Evolutionary conservation across 108 stramenopile species (phyloP).

Genomic region (Aurantiochytrium sp.): DNA sequence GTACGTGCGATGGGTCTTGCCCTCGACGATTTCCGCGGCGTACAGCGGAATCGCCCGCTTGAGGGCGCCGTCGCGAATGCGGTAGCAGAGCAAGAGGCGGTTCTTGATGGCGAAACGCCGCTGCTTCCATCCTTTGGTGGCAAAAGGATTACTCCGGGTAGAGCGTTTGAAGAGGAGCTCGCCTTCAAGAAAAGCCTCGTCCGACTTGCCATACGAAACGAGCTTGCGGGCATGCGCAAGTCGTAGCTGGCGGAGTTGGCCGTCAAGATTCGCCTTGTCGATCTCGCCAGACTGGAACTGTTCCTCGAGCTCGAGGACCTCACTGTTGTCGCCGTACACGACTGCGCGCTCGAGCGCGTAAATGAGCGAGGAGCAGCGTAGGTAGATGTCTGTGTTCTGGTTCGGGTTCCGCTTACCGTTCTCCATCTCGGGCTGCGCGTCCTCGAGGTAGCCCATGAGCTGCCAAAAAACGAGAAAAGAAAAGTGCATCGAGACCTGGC

Average conservation of each 20-base stretch:
- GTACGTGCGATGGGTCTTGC: constrained; percentile 44
- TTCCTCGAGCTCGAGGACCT: constrained; percentile 68
- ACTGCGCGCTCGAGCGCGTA: constrained; percentile 85
- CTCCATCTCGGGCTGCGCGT: constrained; percentile 86
- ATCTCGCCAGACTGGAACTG: constrained; percentile 81
- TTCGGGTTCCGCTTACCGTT: constrained; percentile 69
- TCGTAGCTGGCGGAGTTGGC: constrained; percentile 55
- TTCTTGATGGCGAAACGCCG: constrained; percentile 84
- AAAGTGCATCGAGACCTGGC: constrained; percentile 91
- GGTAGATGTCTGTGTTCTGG: constrained; percentile 74
- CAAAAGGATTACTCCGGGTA: constrained; percentile 31
- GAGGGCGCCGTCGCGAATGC: neutral
- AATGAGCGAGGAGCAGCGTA: constrained; percentile 79
- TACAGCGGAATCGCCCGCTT: neutral
- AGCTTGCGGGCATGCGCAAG: constrained; percentile 30
- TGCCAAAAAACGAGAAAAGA: constrained; percentile 93
- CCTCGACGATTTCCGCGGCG: neutral
- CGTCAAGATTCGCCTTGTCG: constrained; percentile 66
- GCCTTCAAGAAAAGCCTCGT: constrained; percentile 45
- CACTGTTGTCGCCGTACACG: constrained; percentile 65
- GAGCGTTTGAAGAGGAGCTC: constrained; percentile 68
- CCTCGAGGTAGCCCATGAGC: constrained; percentile 91
- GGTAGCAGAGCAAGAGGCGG: constrained; percentile 77
- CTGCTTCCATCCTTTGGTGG: constrained; percentile 62
- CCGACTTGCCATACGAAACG: neutral